Evolutionary conservation across 2,329 filamentous ascomycete species (phyloP).

Genomic region (Aureobasidium leucospermi): DNA sequence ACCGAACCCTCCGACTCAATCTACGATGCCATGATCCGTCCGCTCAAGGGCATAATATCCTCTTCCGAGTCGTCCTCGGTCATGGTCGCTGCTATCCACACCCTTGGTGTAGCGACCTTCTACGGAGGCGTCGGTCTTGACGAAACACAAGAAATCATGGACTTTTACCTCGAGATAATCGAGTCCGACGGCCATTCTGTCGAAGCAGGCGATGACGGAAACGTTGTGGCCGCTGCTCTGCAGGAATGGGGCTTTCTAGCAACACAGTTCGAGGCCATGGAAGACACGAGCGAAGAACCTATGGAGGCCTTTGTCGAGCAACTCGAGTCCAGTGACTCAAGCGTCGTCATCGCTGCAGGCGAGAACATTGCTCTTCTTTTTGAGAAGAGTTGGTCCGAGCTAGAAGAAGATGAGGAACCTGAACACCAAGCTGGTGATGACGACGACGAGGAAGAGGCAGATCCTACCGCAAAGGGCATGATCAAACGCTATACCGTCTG

Average conservation of each 20-base stretch:
- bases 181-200: constrained; percentile 70
- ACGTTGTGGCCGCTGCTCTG: constrained; percentile 66
- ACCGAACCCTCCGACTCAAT: constrained; percentile 58
- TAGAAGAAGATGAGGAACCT: constrained; percentile 49
- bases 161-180: constrained; percentile 68
- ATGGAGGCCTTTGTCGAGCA: constrained; percentile 80
- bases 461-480: constrained; percentile 40
- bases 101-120: constrained; percentile 63
- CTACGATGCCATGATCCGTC: constrained; percentile 53
- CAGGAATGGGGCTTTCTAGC: constrained; percentile 75
- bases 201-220: constrained; percentile 61
- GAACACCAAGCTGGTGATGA: constrained; percentile 25
- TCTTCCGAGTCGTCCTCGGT: constrained; percentile 58
- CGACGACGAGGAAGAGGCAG: constrained; percentile 39
- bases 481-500: constrained; percentile 63
- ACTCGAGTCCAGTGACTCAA: constrained; percentile 64
- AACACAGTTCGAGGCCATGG: constrained; percentile 67
- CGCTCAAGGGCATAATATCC: constrained; percentile 56
- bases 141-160: constrained; percentile 62
- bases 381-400: constrained; percentile 59
- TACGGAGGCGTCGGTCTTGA: constrained; percentile 67
- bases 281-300: constrained; percentile 61
- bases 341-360: constrained; percentile 70
- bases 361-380: constrained; percentile 77
- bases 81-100: constrained; percentile 66